Percentiles rank a stretch among this genome's conserved stretches.
These are phyloP conservation scores for Cocos nucifera DNA, from an alignment of 176 grass and related monocot species.

Conservation along the genomic window DNA sequence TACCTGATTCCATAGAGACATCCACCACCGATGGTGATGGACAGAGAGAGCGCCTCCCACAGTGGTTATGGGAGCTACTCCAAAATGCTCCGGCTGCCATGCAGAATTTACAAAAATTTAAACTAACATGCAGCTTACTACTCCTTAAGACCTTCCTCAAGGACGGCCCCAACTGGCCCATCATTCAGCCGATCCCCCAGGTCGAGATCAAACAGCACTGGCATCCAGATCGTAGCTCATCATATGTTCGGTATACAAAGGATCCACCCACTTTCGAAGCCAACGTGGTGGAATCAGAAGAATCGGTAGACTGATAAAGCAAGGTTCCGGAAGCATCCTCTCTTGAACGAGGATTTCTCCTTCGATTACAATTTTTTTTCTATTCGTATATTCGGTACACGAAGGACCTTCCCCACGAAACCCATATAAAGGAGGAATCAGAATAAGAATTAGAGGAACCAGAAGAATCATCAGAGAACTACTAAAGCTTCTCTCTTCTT, in stretches of 20 bases:
- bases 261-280: constrained; percentile 29
- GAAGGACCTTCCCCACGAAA: constrained; percentile 47
- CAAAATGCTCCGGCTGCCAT: neutral
- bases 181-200: constrained; percentile 57
- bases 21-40: constrained; percentile 22
- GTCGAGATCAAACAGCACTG: constrained; percentile 30
- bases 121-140: constrained; percentile 47
- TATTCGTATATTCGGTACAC: constrained; percentile 56
- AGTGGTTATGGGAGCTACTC: constrained; percentile 29
- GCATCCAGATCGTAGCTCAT: too few species aligned
- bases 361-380: too few species aligned
- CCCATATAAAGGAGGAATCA: constrained; percentile 25
- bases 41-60: constrained; percentile 19
- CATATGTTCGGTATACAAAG: constrained; percentile 60
- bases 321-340: too few species aligned
- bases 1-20: constrained; percentile 12
- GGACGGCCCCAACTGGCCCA: constrained; percentile 61
- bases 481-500: constrained; percentile 4
- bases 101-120: constrained; percentile 30
- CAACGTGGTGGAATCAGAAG: too few species aligned
- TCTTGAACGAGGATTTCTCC: too few species aligned
- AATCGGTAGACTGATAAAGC: too few species aligned
- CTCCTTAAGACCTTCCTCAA: constrained; percentile 67
- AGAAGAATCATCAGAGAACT: constrained; percentile 43
- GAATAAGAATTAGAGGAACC: too few species aligned